phyloP scores from a whole-genome alignment of 805 yeast species.

The Wickerhamomyces canadensis region DNA sequence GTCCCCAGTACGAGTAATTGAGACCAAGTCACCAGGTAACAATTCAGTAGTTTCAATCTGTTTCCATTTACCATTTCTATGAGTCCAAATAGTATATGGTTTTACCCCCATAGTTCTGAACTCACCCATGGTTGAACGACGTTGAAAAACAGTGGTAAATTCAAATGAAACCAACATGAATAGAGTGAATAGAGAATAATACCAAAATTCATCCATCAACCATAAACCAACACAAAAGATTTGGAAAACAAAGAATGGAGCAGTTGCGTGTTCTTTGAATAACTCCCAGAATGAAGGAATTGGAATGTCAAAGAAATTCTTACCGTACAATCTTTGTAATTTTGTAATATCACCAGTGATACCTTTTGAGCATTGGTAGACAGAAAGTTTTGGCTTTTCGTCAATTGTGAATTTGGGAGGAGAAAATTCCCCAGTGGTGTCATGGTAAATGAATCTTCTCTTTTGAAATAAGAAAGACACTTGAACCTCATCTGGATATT shows the following conservation, averaged over 20 bases:
- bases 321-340: constrained; percentile 62
- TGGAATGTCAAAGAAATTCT: constrained; percentile 89
- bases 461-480: constrained; percentile 82
- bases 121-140: constrained; percentile 90
- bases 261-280: constrained; percentile 96
- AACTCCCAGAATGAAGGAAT: constrained; percentile 86
- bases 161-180: constrained; percentile 93
- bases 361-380: constrained; percentile 54
- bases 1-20: constrained; percentile 82
- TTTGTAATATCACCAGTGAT: constrained; percentile 46
- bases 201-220: constrained; percentile 97
- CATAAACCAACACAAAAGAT: constrained; percentile 92
- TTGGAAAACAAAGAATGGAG: constrained; percentile 96
- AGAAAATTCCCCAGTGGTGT: constrained; percentile 47
- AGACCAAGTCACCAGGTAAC: constrained; percentile 88
- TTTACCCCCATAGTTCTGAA: constrained; percentile 96
- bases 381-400: constrained; percentile 48
- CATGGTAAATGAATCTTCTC: constrained; percentile 76
- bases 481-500: constrained; percentile 55
- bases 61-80: constrained; percentile 66
- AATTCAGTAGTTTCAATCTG: constrained; percentile 66
- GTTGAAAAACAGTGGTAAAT: constrained; percentile 90
- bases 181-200: constrained; percentile 82
- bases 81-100: constrained; percentile 75
- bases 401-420: constrained; percentile 76